Evolutionary conservation across 495 filamentous ascomycete species (phyloP), one percentile per base, ranked within the genome.

Genomic region (Talaromyces stipitatus): DNA sequence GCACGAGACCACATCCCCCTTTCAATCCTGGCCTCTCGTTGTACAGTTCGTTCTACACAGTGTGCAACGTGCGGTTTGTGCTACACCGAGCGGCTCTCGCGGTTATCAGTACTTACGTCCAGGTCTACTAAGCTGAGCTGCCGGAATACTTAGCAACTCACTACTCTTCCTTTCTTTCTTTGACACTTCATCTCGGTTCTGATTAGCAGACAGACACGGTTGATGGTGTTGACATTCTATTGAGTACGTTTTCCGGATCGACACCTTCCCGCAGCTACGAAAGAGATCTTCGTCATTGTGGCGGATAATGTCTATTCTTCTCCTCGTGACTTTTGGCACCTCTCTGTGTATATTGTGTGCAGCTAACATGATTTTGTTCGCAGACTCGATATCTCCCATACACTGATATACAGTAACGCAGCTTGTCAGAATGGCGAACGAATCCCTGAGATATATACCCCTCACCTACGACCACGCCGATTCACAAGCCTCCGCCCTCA

Each of bases 391-490:
- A 54, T 27, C 51, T 0, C 29, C 27, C n/a, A 51, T 2, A 48
- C 14, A 5, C 10, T 5, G 26, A 23, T n/a, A n/a, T 48, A 48
- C 26, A 32, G 11, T 20, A 52, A 23, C 29, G 30, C 23, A 23
- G 20, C 28, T n/a, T n/a, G n/a, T n/a, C 32, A 45, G 23, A 28
- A 45, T 45, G 54, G 16, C 54, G 54, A 46, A 46, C 36, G 54
- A 28, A 4, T n/a, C 68, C 47, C 64, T 81, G 20, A 74, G 75
- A 55, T 77, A 79, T 67, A 88, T 96, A 36, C 82, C 90, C 38
- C 77, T 91, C 36, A 81, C 83, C 50, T 95, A 95, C 77, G 82
- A 84, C 63, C 82, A 82, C 69, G 75, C 82, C 43, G 87, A 91
- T 62, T 87, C 87, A 26, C 80, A 90, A 55, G 78, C 79, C 32